These are phyloP conservation scores for Coemansia sp. DNA, from an alignment of 192 early-diverging fungal species.

Conservation along the genomic window DNA sequence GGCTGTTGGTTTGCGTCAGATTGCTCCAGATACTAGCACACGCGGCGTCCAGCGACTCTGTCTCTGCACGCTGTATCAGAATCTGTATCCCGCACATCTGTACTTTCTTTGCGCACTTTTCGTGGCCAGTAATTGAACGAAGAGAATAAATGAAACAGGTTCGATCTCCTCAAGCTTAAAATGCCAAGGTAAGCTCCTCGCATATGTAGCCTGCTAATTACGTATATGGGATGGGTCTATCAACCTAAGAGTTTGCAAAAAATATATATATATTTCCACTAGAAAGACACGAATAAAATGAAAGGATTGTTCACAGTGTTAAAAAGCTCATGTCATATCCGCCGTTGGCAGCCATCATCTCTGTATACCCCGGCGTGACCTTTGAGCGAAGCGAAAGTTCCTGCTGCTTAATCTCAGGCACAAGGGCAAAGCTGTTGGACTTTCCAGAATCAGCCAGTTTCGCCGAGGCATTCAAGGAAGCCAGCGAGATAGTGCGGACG, in stretches of 20 bases:
- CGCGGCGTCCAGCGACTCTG: neutral
- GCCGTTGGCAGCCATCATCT: constrained; percentile 46
- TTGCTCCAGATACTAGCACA: constrained; percentile 13
- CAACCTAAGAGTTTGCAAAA: neutral
- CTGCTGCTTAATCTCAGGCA: constrained; percentile 22
- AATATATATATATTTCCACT: neutral
- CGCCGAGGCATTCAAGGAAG: neutral
- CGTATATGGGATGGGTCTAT: neutral
- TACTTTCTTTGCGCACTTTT: neutral
- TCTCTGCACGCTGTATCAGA: constrained; percentile 12
- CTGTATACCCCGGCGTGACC: constrained; percentile 38
- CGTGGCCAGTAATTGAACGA: neutral
- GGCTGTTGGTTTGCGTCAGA: constrained; percentile 32
- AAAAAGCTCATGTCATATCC: constrained; percentile 55
- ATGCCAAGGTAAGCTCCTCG: neutral
- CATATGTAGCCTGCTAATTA: neutral
- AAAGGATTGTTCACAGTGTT: constrained; percentile 9
- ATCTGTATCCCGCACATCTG: constrained; percentile 49
- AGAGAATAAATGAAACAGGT: neutral
- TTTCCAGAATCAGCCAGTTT: neutral
- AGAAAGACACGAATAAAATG: constrained; percentile 7
- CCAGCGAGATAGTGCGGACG: constrained; percentile 3
- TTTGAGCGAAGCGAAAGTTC: constrained; percentile 43
- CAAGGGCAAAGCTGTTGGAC: constrained; percentile 29
- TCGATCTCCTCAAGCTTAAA: neutral